Evolutionary conservation across 768 basidiomycete species (phyloP).

Genomic region (Hypsizygus marmoreus): DNA sequence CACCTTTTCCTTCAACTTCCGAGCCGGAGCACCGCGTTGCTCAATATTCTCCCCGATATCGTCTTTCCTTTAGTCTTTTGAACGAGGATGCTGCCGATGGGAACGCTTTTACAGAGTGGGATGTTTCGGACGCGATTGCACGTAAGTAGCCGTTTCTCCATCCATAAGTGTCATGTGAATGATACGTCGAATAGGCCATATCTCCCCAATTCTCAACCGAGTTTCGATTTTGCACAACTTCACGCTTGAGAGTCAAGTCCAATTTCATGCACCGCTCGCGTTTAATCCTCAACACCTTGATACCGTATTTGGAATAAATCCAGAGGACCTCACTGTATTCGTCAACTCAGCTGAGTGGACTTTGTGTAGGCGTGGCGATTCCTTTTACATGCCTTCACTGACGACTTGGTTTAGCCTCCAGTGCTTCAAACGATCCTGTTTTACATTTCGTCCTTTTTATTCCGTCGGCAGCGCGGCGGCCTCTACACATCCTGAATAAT

Average conservation of each 20-base stretch:
- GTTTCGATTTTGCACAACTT: slow-evolving; percentile 81
- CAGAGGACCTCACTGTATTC: slow-evolving; percentile 89
- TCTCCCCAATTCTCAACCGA: slow-evolving; percentile 63
- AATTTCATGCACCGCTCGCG: slow-evolving; percentile 87
- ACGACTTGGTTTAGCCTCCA: slow-evolving; percentile 65
- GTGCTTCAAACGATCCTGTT: slow-evolving; percentile 91
- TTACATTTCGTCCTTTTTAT: slow-evolving; percentile 91
- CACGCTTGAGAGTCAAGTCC: slow-evolving; percentile 92
- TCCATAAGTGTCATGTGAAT: neutral
- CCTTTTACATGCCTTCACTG: neutral
- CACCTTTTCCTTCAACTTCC: slow-evolving; percentile 44
- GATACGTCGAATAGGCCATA: slow-evolving; percentile 50
- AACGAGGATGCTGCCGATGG: slow-evolving; percentile 86
- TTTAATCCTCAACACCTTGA: slow-evolving; percentile 60
- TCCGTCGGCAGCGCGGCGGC: slow-evolving; percentile 68
- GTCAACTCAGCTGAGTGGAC: slow-evolving; percentile 97
- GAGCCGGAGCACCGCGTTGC: slow-evolving; percentile 48
- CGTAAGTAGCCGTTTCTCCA: slow-evolving; percentile 46
- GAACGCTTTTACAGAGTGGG: slow-evolving; percentile 65
- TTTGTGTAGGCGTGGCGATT: slow-evolving; percentile 55
- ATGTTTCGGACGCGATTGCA: slow-evolving; percentile 61
- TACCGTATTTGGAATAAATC: slow-evolving; percentile 58
- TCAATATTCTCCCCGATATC: slow-evolving; percentile 81
- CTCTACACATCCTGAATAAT: slow-evolving; percentile 64
- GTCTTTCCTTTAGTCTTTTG: slow-evolving; percentile 88